These are phyloP conservation scores for Fusarium abutilonis DNA, from an alignment of 2,329 filamentous ascomycete species.

Conservation along the genomic window DNA sequence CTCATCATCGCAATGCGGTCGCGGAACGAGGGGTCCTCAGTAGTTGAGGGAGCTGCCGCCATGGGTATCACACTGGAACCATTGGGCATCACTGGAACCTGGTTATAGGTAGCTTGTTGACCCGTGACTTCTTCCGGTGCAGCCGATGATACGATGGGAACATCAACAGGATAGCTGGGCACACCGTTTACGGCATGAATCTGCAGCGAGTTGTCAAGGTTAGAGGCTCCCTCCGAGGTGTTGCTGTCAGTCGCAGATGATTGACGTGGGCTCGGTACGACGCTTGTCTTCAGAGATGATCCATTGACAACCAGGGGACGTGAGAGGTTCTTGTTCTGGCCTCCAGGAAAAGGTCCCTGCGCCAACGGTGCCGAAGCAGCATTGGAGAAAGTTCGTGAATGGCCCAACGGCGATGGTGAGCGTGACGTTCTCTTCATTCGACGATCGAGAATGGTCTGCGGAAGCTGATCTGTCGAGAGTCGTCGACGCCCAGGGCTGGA, in stretches of 20 bases:
- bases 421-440: constrained; percentile 64
- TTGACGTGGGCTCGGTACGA: constrained; percentile 42
- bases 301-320: constrained; percentile 66
- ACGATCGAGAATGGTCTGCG: constrained; percentile 63
- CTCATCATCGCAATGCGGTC: constrained; percentile 56
- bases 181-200: constrained; percentile 36
- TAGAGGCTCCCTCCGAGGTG: constrained; percentile 39
- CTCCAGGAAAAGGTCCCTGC: constrained; percentile 52
- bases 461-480: constrained; percentile 63
- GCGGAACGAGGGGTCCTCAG: constrained; percentile 55
- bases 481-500: constrained; percentile 55
- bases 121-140: constrained; percentile 26
- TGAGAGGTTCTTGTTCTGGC: constrained; percentile 49
- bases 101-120: constrained; percentile 38
- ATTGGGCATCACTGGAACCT: constrained; percentile 51
- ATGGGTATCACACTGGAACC: constrained; percentile 45
- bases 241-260: constrained; percentile 26
- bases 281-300: constrained; percentile 53
- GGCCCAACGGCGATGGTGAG: constrained; percentile 66
- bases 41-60: constrained; percentile 32
- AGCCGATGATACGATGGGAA: constrained; percentile 11
- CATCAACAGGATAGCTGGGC: constrained; percentile 28
- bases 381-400: constrained; percentile 57
- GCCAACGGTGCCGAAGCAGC: constrained; percentile 54
- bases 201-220: constrained; percentile 46